Evolutionary conservation across 441 rosid genomes (phyloP).

Genomic region (Breynia disticha): DNA sequence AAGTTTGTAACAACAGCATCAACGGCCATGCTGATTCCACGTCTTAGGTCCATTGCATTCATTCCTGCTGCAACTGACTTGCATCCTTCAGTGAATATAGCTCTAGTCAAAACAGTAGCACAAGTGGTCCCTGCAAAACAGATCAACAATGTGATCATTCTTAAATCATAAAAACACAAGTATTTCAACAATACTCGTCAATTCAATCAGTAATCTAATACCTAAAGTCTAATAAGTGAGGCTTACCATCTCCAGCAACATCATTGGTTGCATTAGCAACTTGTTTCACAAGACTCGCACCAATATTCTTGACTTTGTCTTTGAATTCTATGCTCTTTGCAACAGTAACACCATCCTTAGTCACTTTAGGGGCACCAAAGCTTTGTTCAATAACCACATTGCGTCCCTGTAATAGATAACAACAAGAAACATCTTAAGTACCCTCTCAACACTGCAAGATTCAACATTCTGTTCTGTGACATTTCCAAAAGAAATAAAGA

Average conservation of each 20-base stretch:
- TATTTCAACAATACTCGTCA: too few species aligned
- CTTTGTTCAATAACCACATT: constrained; percentile 86
- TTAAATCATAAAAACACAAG: too few species aligned
- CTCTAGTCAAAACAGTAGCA: constrained; percentile 70
- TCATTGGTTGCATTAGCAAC: constrained; percentile 95
- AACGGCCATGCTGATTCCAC: constrained; percentile 87
- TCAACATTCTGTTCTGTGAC: too few species aligned
- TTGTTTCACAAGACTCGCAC: constrained; percentile 95
- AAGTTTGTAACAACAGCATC: constrained; percentile 71
- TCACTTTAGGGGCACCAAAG: constrained; percentile 83
- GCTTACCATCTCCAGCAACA: constrained; percentile 78
- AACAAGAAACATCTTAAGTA: too few species aligned
- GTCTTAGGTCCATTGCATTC: constrained; percentile 88
- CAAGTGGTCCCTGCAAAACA: constrained; percentile 66
- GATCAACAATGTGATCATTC: too few species aligned
- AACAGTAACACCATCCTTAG: constrained; percentile 90
- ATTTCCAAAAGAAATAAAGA: too few species aligned
- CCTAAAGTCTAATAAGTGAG: neutral
- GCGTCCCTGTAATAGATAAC: constrained; percentile 41
- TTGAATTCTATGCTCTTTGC: constrained; percentile 86
- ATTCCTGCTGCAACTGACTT: constrained; percentile 92
- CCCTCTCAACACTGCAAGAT: too few species aligned
- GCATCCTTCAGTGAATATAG: constrained; percentile 80
- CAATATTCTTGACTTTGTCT: constrained; percentile 70
- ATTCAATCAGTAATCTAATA: too few species aligned